Percentiles rank a stretch among this genome's conserved stretches.
phyloP scores from a whole-genome alignment of 768 basidiomycete genomes.

The Boletus vermiculosoides region DNA sequence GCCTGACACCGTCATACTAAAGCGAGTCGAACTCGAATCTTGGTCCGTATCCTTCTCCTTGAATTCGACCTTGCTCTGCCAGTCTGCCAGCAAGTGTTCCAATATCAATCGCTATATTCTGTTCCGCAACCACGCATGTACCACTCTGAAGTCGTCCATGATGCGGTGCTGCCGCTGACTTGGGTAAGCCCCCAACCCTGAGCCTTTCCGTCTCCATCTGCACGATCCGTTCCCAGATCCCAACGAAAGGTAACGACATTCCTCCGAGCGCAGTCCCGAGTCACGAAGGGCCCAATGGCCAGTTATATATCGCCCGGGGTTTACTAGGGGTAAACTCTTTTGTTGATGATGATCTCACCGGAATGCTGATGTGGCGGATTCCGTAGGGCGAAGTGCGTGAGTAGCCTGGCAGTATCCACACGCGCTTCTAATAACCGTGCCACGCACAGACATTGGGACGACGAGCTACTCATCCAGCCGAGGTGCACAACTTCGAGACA shows the following conservation, averaged over 20 bases:
- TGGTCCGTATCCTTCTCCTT: neutral
- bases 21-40: neutral
- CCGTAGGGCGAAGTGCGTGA: slow-evolving; percentile 21
- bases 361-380: slow-evolving; percentile 1
- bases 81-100: neutral
- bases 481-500: slow-evolving; percentile 18
- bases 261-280: slow-evolving; percentile 21
- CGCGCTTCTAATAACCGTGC: neutral
- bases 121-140: slow-evolving; percentile 2
- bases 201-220: neutral
- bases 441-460: slow-evolving; percentile 16
- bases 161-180: slow-evolving; percentile 7
- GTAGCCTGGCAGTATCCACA: neutral
- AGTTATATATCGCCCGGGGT: slow-evolving; percentile 22
- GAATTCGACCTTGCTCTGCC: neutral
- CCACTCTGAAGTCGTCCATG: neutral
- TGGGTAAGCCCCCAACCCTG: slow-evolving; percentile 14
- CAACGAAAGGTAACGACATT: slow-evolving; percentile 18
- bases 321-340: slow-evolving; percentile 10
- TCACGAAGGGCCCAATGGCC: slow-evolving; percentile 1
- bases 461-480: slow-evolving; percentile 4
- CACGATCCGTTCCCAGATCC: slow-evolving; percentile 3
- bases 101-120: too few species aligned
- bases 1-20: neutral
- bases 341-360: neutral